Conservation (phyloP, 1,284 basidiomycete species). For the Ustilago hordei region DNA sequence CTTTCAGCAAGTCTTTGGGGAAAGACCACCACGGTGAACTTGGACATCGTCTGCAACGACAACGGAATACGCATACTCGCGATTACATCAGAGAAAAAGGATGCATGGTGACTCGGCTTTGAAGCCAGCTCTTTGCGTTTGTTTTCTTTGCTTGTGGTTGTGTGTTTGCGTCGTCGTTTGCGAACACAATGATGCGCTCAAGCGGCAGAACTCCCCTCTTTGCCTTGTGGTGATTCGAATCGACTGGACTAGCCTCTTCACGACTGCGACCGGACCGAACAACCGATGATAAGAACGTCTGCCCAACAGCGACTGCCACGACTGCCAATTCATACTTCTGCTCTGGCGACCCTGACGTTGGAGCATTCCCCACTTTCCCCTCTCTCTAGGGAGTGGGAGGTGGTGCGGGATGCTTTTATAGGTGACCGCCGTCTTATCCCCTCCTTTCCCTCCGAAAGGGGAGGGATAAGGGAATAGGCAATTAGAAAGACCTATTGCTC, state of each 20-base stretch:
- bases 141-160: background rate
- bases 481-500: constrained; percentile 52
- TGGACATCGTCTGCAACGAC: constrained; percentile 32
- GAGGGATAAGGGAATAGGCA: constrained; percentile 41
- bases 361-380: constrained; percentile 5
- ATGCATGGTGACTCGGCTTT: constrained; percentile 23
- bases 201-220: constrained; percentile 30
- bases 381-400: background rate
- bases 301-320: constrained; percentile 22
- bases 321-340: constrained; percentile 11
- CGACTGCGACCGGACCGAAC: constrained; percentile 3
- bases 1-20: constrained; percentile 11
- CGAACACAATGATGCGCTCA: constrained; percentile 33
- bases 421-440: constrained; percentile 48
- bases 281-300: constrained; percentile 10
- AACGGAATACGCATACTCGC: constrained; percentile 26
- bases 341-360: constrained; percentile 50
- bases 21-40: background rate
- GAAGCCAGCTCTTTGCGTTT: constrained; percentile 29
- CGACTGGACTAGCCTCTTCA: background rate
- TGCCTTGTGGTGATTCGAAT: background rate
- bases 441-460: constrained; percentile 7
- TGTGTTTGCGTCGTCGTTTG: constrained; percentile 24
- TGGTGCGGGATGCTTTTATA: constrained; percentile 6
- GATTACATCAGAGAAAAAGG: background rate